These are phyloP conservation scores for Primulina tabacum DNA, from an alignment of 257 asterid species.

Conservation along the genomic window DNA sequence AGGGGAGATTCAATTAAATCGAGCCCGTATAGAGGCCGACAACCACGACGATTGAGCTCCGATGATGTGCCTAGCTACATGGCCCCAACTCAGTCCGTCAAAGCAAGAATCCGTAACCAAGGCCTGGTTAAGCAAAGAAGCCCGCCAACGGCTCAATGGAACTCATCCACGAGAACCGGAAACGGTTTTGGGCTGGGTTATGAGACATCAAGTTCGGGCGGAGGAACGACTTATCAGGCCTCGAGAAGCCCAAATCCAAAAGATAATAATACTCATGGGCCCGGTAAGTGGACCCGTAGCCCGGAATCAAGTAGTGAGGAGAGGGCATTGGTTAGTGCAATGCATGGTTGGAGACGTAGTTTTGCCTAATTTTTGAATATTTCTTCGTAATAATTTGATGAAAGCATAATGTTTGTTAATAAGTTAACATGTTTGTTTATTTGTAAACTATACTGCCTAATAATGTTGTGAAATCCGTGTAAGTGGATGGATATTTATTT, in stretches of 20 bases:
- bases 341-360: slow-evolving; percentile 46
- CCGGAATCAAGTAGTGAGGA: slow-evolving; percentile 77
- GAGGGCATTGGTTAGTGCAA: slow-evolving; percentile 42
- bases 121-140: background rate
- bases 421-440: slow-evolving; percentile 19
- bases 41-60: background rate
- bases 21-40: slow-evolving; percentile 3
- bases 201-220: background rate
- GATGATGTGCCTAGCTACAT: slow-evolving; percentile 38
- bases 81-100: slow-evolving; percentile 47
- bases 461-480: slow-evolving; percentile 25
- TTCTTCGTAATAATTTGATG: background rate
- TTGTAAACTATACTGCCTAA: slow-evolving; percentile 14
- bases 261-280: slow-evolving; percentile 29
- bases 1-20: slow-evolving; percentile 8
- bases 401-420: slow-evolving; percentile 21
- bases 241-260: slow-evolving; percentile 69
- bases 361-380: slow-evolving; percentile 31
- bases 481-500: slow-evolving; percentile 17
- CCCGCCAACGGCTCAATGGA: background rate
- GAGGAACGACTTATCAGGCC: slow-evolving; percentile 42
- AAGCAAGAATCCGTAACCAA: slow-evolving; percentile 30
- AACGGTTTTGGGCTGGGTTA: background rate
- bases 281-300: slow-evolving; percentile 54
- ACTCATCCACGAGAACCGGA: background rate